Conservation (phyloP, 148 eudicot genomes). For the Selenicereus undatus region DNA sequence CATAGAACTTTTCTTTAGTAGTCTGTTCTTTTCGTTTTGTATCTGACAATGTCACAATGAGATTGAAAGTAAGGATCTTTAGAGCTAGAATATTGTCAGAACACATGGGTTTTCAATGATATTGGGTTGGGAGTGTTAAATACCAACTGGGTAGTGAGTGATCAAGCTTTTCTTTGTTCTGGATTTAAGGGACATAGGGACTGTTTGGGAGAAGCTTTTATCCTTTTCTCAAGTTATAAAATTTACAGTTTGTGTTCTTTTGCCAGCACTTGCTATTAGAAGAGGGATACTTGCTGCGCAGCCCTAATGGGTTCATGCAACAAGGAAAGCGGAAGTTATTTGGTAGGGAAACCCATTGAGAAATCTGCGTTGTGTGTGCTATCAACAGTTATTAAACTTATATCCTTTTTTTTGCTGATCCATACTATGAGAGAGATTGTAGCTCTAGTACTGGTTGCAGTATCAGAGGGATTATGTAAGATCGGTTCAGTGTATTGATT, state of each 20-base stretch:
- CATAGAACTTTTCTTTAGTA: conserved; percentile 5
- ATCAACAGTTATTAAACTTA: not conserved
- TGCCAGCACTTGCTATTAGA: not conserved
- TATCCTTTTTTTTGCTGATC: not conserved
- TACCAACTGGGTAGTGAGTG: not conserved
- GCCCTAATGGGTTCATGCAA: not conserved
- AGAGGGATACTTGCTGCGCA: not conserved
- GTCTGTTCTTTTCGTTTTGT: not conserved
- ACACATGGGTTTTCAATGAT: conserved; percentile 12
- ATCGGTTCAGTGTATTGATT: not conserved
- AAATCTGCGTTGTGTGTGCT: not conserved
- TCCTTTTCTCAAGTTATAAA: not conserved
- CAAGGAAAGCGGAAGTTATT: not conserved
- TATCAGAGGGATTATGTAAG: not conserved
- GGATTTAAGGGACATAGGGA: not conserved
- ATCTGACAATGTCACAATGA: conserved; percentile 1
- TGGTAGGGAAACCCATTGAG: not conserved
- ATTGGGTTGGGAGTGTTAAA: conserved; percentile 19
- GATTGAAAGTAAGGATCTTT: conserved; percentile 24
- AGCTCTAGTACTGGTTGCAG: not conserved
- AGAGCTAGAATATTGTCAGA: conserved; percentile 6
- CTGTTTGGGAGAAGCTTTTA: not conserved
- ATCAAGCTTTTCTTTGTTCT: not conserved
- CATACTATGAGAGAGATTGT: not conserved
- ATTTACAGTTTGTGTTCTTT: not conserved